Evolutionary conservation across 75 land plant genomes (phyloP).

Genomic region (Azolla pinnata): DNA sequence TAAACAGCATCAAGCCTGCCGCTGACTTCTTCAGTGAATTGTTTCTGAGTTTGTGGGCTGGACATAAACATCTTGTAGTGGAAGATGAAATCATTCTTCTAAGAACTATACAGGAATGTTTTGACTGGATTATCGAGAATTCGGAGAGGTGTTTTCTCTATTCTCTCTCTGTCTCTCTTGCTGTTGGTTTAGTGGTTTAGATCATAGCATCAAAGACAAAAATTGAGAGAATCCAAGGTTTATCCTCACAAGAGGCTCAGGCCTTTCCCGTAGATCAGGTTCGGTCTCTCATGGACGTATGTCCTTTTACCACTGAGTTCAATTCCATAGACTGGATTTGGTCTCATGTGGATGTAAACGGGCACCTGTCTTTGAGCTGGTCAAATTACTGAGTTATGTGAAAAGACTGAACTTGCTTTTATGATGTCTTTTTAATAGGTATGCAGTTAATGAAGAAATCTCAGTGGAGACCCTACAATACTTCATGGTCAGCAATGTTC

Average conservation of each 20-base stretch:
- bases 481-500: conserved; percentile 36
- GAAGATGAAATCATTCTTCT: conserved; percentile 44
- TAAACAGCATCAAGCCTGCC: conserved; percentile 18
- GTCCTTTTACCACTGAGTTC: too few species aligned
- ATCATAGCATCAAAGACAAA: background rate
- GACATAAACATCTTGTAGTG: conserved; percentile 32
- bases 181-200: background rate
- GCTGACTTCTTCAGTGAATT: conserved; percentile 59
- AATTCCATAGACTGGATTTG: too few species aligned
- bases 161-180: background rate
- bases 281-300: too few species aligned
- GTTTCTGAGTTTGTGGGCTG: conserved; percentile 72
- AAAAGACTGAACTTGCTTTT: background rate
- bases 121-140: conserved; percentile 61
- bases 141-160: conserved; percentile 46
- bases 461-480: conserved; percentile 17
- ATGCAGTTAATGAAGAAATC: conserved; percentile 21
- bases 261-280: too few species aligned
- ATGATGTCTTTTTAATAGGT: conserved; percentile 21
- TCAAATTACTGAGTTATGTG: background rate
- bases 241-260: too few species aligned
- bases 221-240: background rate
- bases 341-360: background rate
- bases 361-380: background rate
- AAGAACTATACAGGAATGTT: conserved; percentile 62